Conservation (phyloP, 768 basidiomycete genomes). For the Pleurotus pulmonarius region DNA sequence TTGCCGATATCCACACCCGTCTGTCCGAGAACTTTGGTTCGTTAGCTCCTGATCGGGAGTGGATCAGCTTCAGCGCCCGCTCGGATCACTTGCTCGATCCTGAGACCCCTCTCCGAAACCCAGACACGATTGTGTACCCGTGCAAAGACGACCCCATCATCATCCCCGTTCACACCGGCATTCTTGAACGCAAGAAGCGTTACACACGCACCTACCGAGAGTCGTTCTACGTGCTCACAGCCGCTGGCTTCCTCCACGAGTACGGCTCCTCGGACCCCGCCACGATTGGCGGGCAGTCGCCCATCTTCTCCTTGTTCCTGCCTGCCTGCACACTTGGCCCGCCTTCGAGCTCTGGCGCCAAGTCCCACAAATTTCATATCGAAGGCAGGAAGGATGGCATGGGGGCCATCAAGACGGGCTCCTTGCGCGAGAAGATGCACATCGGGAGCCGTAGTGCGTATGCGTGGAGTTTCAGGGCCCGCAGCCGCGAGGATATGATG, state of each 20-base stretch:
- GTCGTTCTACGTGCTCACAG: slow-evolving; percentile 87
- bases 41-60: slow-evolving; percentile 85
- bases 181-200: slow-evolving; percentile 93
- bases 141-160: slow-evolving; percentile 88
- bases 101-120: slow-evolving; percentile 88
- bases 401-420: slow-evolving; percentile 61
- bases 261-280: slow-evolving; percentile 76
- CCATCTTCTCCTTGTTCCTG: slow-evolving; percentile 85
- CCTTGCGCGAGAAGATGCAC: slow-evolving; percentile 35
- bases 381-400: slow-evolving; percentile 85
- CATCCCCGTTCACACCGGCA: slow-evolving; percentile 80
- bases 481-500: slow-evolving; percentile 97
- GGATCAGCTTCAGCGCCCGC: slow-evolving; percentile 92
- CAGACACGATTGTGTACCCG: slow-evolving; percentile 76
- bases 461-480: slow-evolving; percentile 87
- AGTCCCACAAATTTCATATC: slow-evolving; percentile 95
- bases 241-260: slow-evolving; percentile 96
- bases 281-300: slow-evolving; percentile 47
- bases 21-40: slow-evolving; percentile 74
- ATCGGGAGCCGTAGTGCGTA: slow-evolving; percentile 34
- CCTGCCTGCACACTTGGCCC: slow-evolving; percentile 96
- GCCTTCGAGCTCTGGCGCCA: slow-evolving; percentile 61
- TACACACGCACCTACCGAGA: slow-evolving; percentile 87
- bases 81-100: slow-evolving; percentile 95
- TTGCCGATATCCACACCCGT: slow-evolving; percentile 70